A percentile compares a stretch with the other conserved stretches of the same genome.
These are phyloP conservation scores for Aspergillus coremiiformis DNA, from an alignment of 495 filamentous ascomycete genomes.

Conservation along the genomic window DNA sequence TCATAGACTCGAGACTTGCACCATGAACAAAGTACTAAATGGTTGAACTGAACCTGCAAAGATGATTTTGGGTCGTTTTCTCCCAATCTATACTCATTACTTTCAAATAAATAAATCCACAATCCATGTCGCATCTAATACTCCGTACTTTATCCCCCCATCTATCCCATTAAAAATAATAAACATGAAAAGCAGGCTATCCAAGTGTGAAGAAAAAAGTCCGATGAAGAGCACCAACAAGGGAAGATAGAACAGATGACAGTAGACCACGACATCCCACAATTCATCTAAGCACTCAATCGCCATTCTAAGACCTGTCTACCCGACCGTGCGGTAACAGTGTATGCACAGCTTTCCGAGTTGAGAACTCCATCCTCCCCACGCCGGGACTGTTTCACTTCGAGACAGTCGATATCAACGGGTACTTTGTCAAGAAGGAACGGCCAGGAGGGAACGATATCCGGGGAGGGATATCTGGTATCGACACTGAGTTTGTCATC, in stretches of 20 bases:
- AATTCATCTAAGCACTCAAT: not conserved
- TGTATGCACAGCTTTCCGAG: not conserved
- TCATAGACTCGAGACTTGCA: not conserved
- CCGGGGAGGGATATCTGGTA: not conserved
- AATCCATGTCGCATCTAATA: too few species aligned
- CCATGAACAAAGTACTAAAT: not conserved
- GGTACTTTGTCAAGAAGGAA: conserved; percentile 8
- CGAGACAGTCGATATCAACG: conserved; percentile 5
- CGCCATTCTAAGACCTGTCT: not conserved
- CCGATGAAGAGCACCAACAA: not conserved
- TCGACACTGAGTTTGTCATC: not conserved
- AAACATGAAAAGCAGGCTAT: not conserved
- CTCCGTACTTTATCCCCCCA: not conserved
- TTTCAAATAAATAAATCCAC: too few species aligned
- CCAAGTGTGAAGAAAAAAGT: not conserved
- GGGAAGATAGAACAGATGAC: not conserved
- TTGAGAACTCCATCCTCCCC: not conserved
- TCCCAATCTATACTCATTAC: too few species aligned
- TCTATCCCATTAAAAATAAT: not conserved
- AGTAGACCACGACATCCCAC: too few species aligned
- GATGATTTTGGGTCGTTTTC: too few species aligned
- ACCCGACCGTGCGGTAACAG: conserved; percentile 2
- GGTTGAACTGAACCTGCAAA: not conserved
- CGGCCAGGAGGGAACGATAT: conserved; percentile 7
- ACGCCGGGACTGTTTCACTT: not conserved